Evolutionary conservation across 805 yeast species (phyloP).

Genomic region (Candida ipomoeae): DNA sequence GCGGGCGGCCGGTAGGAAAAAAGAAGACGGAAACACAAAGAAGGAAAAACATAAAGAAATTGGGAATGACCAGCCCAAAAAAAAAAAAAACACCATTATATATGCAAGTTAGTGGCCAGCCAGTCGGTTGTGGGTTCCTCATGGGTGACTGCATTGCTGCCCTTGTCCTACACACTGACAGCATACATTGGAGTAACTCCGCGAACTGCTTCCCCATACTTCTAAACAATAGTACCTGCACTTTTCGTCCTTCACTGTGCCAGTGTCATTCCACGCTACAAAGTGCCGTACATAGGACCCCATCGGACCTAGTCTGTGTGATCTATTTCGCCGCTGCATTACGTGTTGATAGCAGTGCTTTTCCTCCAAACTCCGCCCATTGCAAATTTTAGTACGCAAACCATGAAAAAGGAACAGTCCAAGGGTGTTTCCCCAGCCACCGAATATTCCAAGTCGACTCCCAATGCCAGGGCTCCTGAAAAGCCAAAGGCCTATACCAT

Average conservation of each 20-base stretch:
- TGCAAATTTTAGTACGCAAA: neutral
- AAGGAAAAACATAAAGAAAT: no score
- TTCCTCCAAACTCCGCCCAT: neutral
- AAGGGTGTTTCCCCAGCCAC: neutral
- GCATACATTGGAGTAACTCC: neutral
- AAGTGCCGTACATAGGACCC: neutral
- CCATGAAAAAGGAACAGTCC: conserved; percentile 4
- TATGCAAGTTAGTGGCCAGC: neutral
- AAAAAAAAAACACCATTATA: no score
- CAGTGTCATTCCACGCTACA: neutral
- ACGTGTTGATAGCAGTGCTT: neutral
- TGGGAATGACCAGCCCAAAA: no score
- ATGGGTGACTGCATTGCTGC: conserved; percentile 1
- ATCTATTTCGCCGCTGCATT: neutral
- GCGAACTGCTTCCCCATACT: conserved; percentile 4
- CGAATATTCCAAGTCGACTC: neutral
- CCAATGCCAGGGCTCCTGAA: conserved; percentile 9
- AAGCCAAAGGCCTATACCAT: conserved; percentile 44
- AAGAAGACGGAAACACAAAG: no score
- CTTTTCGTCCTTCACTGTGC: neutral
- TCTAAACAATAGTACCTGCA: neutral
- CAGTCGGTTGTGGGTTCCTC: neutral
- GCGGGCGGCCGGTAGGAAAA: no score
- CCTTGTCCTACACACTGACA: neutral
- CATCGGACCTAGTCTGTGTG: neutral